Evolutionary conservation across 768 basidiomycete genomes (phyloP), one percentile per base, ranked within the genome.

Genomic region (Boletus sp.): DNA sequence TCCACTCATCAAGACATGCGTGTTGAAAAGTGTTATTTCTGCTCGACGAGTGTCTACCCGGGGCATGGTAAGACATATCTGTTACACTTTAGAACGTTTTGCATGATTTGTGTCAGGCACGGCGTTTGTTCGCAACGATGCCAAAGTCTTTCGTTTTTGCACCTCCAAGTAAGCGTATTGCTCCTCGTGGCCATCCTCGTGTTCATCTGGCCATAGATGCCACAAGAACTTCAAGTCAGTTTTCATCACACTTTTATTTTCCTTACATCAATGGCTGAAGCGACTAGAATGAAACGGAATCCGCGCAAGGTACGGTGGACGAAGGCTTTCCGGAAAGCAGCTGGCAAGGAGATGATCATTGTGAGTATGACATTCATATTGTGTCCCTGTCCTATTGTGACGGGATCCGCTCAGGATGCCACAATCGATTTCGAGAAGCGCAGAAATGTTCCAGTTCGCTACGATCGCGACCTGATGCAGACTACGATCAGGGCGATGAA

Each of bases 371-470:
- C 14, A 52, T n/a, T 12, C 37, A 29, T 14, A 24, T 4, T 6
- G 40, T 57, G 14, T 29, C 30, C 29, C 5, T 32, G 6, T 45
- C 9, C 11, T 52, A 50, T 12, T 29, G 12, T 52, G n/a, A 52
- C 54, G 30, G 15, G 8, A 49, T 47, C n/a, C 47, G 47, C 45
- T 44, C 45, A 98, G 96, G 97, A 99, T 76, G 91, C 94, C 2
- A 98, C 96, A 4, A 94, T 98, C 71, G 94, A 96, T 67, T 99
- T 99, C 73, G 97, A 99, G 81, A 99, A 99, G 76, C 87, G 97
- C 62, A 85, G 97, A 73, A 98, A 99, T 70, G 86, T 97, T 17
- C 97, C 97, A 29, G 89, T 99, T 56, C 88, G 94, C 68, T 99
- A 99, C 78, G 87, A 98, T 77, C 89, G 97, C 68, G 93, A 98